Evolutionary conservation across 768 basidiomycete genomes (phyloP), one percentile per base, ranked within the genome.

Genomic region (Pulveroboletus sp.): DNA sequence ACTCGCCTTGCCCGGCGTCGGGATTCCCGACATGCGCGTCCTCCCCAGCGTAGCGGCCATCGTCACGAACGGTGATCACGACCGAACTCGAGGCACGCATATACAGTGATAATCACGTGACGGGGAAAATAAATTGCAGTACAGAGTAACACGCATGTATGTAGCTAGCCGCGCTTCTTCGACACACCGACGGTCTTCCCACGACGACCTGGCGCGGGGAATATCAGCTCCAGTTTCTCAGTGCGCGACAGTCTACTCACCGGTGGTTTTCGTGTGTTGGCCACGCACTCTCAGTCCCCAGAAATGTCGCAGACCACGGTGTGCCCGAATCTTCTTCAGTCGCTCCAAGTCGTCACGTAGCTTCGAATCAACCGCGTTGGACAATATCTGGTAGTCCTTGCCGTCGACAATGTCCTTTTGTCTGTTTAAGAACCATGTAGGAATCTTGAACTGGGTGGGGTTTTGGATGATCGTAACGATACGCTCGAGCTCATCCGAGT

Each of bases 401-500:
- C 96, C 96, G 59, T 98, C 96, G 55, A 91, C 82, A 46, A 96
- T 93, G 68, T 98, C 95, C 72, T 91, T 91, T 71, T 98, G 96
- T 73, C 96, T 91, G 83, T 98, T 99, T 71, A 98, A 73, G 83
- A 99, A 98, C 95, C 95, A 99, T 35, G 84, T 81, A 16, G 96
- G 96, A 70, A 99, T 96, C 80, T 99, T 99, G 86, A 95, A 99
- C 72, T 98, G 95, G 7, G 89, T 88, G 26, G 96, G 96, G 76
- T 94, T 97, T 77, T 98, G 96, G 71, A 99, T 95, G 73, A 99
- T 98, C 51, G 90, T 98, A 59, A 99, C 96, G 59, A 99, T 81
- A 50, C 96, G 93, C 76, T 99, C 96, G 46, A 99, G 85, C 74
- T 99, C 96, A 67, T 99, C 96, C 36, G 96, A 94, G 83, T 99